Evolutionary conservation across 805 yeast genomes (phyloP), one percentile per base, ranked within the genome.

Genomic region (Lachancea cidri): DNA sequence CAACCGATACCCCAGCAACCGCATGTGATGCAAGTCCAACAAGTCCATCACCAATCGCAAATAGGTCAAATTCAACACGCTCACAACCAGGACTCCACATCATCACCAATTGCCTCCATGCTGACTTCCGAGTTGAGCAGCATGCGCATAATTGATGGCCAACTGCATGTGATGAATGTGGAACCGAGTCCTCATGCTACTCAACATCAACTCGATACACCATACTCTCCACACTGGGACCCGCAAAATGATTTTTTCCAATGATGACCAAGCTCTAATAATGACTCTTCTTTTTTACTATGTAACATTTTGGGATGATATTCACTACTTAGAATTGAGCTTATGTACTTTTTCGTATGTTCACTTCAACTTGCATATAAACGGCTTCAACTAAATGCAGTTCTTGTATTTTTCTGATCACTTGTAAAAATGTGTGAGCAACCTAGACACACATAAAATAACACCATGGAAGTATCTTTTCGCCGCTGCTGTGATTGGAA

Each of bases 401-500:
- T 64, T 50, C 65, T 54, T 46, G 47, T 66, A 41, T 60, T 61
- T 52, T 61, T 62, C 39, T 60, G 58, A 43, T 62, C 67, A 33
- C 65, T 60, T 17, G 70, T 66, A 42, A 62, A 70, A 14, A 84
- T 87, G 57, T 84, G 79, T 49, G 86, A 84, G 64, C 98, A 91
- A 41, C 80, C 74, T 53, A 85, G 66, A 64, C 98, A 91, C 40
- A 93, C 98, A 63, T 86, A 93, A 60, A 89, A 89, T 65, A 88
- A 72, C 38, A 83, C 81, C 99, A 93, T 93, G 44, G 91, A 81
- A 1, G 99, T 93, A 61, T 93, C 98, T 38, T 86, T 88, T 43
- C 96, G 76, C 56, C 89, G 78, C 66, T 93, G 97, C 63, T 93
- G 99, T 18, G 93, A 81, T 66, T 93, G 98, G 74, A 93, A 93